These are phyloP conservation scores for Sechiopsis laciniata DNA, from an alignment of 306 rosid genomes.

Conservation along the genomic window DNA sequence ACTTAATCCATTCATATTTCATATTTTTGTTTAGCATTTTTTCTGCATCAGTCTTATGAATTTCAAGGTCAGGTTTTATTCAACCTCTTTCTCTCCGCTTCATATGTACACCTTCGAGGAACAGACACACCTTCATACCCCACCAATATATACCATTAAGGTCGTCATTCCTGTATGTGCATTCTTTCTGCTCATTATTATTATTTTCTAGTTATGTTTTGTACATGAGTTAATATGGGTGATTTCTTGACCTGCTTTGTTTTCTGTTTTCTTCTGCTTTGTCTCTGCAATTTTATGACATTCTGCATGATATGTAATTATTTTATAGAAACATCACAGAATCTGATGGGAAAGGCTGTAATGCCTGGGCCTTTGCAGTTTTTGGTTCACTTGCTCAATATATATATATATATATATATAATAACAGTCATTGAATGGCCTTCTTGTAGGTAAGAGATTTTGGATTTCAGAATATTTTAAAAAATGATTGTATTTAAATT, in stretches of 20 bases:
- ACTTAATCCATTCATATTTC: constrained; percentile 21
- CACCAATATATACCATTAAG: constrained; percentile 16
- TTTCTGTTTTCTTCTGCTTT: no score
- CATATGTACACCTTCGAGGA: constrained; percentile 15
- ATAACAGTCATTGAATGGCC: no score
- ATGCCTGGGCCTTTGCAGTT: no score
- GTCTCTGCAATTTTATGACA: no score
- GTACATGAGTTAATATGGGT: not conserved
- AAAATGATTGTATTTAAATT: no score
- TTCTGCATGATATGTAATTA: not conserved
- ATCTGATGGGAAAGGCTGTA: no score
- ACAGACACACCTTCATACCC: constrained; percentile 9
- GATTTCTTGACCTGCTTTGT: not conserved
- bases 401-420: no score
- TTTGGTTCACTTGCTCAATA: no score
- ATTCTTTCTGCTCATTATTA: not conserved
- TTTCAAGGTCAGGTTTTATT: constrained; percentile 11
- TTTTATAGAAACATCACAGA: no score
- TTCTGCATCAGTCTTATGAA: constrained; percentile 18
- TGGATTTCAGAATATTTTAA: no score
- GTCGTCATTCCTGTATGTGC: constrained; percentile 12
- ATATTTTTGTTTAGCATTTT: constrained; percentile 14
- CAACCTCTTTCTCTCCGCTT: constrained; percentile 8
- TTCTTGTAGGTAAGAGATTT: no score
- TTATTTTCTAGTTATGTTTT: not conserved